Conservation (phyloP, 2,329 filamentous ascomycete genomes). For the Diaporthe sp. region DNA sequence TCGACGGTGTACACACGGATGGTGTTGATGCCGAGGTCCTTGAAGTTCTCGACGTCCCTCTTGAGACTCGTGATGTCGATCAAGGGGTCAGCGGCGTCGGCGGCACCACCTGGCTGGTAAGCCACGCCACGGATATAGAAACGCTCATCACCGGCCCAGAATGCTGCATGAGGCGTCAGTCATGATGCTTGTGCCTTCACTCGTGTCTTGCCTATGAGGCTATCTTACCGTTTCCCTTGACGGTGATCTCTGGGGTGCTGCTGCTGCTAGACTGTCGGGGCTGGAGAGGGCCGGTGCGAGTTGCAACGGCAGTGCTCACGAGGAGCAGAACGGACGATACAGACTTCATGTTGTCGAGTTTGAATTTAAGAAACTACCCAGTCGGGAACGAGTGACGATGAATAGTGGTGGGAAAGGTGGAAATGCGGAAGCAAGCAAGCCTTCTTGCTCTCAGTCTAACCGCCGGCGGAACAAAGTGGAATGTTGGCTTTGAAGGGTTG, state of each 20-base stretch:
- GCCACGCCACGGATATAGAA: conserved; percentile 74
- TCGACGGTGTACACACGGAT: conserved; percentile 94
- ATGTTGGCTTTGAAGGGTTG: conserved; percentile 20
- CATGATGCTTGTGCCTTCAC: too few relatives aligned
- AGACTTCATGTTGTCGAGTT: conserved; percentile 29
- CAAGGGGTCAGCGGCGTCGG: conserved; percentile 76
- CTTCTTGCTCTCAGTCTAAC: conserved; percentile 7
- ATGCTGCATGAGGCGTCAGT: conserved; percentile 56
- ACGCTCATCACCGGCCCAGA: conserved; percentile 65
- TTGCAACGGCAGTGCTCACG: conserved; percentile 10
- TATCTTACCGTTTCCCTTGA: conserved; percentile 36
- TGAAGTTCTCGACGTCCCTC: conserved; percentile 85
- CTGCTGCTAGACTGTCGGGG: conserved; percentile 24
- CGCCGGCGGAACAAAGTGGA: conserved; percentile 30
- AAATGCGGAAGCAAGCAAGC: conserved; percentile 5
- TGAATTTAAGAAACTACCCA: conserved; percentile 20
- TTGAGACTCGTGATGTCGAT: conserved; percentile 78
- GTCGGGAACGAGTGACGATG: conserved; percentile 24
- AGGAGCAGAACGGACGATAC: conserved; percentile 19
- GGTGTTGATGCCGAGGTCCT: conserved; percentile 89
- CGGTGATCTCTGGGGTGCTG: conserved; percentile 32
- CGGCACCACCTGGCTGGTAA: conserved; percentile 73
- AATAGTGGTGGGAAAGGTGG: conserved; percentile 6
- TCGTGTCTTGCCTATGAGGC: too few relatives aligned
- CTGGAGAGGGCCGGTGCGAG: neutral